A percentile compares a stretch with the other conserved stretches of the same genome.
phyloP scores from a whole-genome alignment of 2,329 filamentous ascomycete genomes.

The Diplocarpon rosae region DNA sequence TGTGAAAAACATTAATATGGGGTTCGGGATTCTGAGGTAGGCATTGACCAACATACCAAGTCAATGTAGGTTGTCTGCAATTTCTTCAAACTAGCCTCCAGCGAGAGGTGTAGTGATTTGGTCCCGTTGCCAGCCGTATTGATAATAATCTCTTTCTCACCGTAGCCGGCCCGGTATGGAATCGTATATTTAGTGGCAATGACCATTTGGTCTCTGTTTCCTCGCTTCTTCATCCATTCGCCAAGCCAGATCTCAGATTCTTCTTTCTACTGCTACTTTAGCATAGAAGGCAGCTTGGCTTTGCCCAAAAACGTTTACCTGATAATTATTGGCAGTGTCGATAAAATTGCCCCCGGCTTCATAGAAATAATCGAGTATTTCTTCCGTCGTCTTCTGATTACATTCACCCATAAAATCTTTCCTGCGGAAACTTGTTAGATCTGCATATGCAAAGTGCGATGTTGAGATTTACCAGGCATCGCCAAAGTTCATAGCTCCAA shows the following conservation, averaged over 20 bases:
- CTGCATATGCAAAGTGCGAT: no score
- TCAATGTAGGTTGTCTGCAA: conserved; percentile 61
- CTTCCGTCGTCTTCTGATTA: conserved; percentile 45
- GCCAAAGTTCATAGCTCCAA: conserved; percentile 58
- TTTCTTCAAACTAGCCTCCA: conserved; percentile 46
- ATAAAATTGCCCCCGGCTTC: conserved; percentile 56
- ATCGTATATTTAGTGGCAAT: conserved; percentile 50
- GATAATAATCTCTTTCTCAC: conserved; percentile 24
- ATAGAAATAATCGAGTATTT: conserved; percentile 45
- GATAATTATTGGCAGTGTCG: conserved; percentile 59
- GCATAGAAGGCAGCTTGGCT: neutral
- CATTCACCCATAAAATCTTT: conserved; percentile 50
- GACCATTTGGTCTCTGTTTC: conserved; percentile 54
- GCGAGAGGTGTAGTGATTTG: conserved; percentile 47
- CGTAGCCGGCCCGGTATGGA: conserved; percentile 23
- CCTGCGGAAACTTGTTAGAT: conserved; percentile 27
- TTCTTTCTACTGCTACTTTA: conserved; percentile 33
- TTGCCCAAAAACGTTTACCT: conserved; percentile 7
- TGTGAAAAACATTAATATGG: conserved; percentile 15
- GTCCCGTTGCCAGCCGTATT: conserved; percentile 49
- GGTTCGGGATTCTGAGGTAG: neutral
- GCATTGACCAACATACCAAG: conserved; percentile 31
- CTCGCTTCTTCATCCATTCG: conserved; percentile 56
- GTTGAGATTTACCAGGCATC: conserved; percentile 34
- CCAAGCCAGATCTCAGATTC: conserved; percentile 56